phyloP scores from a whole-genome alignment of 352 stramenopile genomes.

The Globisporangium middletonii region DNA sequence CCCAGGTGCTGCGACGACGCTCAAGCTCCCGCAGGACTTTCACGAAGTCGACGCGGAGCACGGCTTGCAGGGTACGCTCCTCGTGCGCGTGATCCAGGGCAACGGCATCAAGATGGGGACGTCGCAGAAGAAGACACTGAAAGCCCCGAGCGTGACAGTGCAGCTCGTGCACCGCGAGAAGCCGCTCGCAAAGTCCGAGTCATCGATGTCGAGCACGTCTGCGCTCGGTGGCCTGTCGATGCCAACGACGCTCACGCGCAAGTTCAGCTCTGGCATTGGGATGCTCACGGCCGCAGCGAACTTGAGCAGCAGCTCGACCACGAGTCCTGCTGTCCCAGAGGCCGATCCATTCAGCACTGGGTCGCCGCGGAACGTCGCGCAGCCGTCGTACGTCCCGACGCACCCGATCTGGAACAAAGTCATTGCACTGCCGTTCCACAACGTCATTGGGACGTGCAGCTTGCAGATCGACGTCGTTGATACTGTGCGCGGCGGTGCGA shows the following conservation, averaged over 20 bases:
- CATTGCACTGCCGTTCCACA: slow-evolving; percentile 65
- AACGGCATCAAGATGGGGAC: slow-evolving; percentile 70
- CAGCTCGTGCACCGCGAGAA: slow-evolving; percentile 62
- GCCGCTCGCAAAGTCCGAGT: slow-evolving; percentile 24
- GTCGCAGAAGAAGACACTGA: slow-evolving; percentile 60
- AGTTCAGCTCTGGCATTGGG: slow-evolving; percentile 55
- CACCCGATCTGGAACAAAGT: slow-evolving; percentile 83
- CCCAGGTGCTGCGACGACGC: slow-evolving; percentile 71
- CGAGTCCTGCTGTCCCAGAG: slow-evolving; percentile 21
- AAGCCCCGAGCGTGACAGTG: slow-evolving; percentile 56
- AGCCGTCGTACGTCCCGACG: slow-evolving; percentile 54
- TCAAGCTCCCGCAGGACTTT: slow-evolving; percentile 85
- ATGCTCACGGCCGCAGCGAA: slow-evolving; percentile 47
- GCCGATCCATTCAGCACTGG: slow-evolving; percentile 49
- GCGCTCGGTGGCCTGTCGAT: slow-evolving; percentile 56
- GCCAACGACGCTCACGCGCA: slow-evolving; percentile 58
- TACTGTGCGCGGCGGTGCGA: slow-evolving; percentile 25
- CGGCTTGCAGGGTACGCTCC: slow-evolving; percentile 52
- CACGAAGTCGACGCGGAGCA: slow-evolving; percentile 84
- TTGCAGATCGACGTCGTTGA: slow-evolving; percentile 77
- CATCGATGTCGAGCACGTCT: slow-evolving; percentile 23
- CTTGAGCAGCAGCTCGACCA: slow-evolving; percentile 15
- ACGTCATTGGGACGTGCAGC: slow-evolving; percentile 70
- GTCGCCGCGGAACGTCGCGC: slow-evolving; percentile 41
- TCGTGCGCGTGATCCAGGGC: slow-evolving; percentile 79